Base-by-base conservation (phyloP, 345 rosid species). In the Eucalyptus caleyi region DNA sequence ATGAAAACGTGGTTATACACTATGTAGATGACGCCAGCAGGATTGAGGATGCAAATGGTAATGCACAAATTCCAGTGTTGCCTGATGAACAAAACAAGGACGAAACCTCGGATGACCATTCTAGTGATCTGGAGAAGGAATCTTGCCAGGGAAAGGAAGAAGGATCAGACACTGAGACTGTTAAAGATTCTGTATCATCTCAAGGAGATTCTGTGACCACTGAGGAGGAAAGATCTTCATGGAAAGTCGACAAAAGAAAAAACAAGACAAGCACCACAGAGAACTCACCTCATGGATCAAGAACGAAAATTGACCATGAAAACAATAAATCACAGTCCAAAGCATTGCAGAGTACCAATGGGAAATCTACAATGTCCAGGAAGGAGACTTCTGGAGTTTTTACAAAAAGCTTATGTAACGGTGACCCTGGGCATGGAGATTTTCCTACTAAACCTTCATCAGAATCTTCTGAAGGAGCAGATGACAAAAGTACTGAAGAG, bases 1-100 rank as follows among this genome's bases (percentile, higher is more conserved):
- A 92, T 89, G 95, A 94, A 88, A 93, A 91, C 5, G 62, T 94
- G 92, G 95, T 92, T 92, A 91, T 95, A 91, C 94, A 95, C 91
- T 95, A 94, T 93, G 92, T 94, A 92, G 96, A 95, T 92, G 95
- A 95, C 90, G 93, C 88, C 77, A 93, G 93, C 95, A 94, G 90
- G 92, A 90, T 65, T 89, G 93, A 91, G 45, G 92, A 51, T 88
- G 89, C 88, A 54, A 91, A 92, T 92, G 90, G 80, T 88, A 91
- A 88, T 90, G 77, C 91, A 44, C 92, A 92, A 89, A 87, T 90
- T 44, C 45, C 89, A 69, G 60, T 87, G 81, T 86, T 60, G 88
- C 59, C 80, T 47, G 90, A 60, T 6, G 89, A 89, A 89, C 86
- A 60, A 44, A 91, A 86, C 53, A 93, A 86, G 87, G 92, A 90